phyloP scores from a whole-genome alignment of 1,284 basidiomycete species.

The Malassezia pachydermatis region DNA sequence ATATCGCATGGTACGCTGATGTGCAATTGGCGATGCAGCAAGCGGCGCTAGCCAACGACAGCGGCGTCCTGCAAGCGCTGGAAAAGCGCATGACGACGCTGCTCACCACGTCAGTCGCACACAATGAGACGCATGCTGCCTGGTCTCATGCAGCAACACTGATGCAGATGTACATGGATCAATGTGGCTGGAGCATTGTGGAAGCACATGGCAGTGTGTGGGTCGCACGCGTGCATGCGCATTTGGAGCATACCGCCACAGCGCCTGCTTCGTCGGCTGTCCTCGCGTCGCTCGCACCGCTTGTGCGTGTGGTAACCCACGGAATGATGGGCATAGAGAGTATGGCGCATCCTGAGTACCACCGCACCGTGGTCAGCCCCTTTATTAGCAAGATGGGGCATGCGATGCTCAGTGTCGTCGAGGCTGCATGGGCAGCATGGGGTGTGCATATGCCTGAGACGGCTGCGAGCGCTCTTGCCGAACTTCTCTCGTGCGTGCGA shows the following conservation, averaged over 20 bases:
- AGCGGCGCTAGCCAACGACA: not conserved
- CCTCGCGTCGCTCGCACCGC: not conserved
- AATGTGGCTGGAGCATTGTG: conserved; percentile 6
- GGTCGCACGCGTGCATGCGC: conserved; percentile 15
- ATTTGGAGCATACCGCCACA: conserved; percentile 1
- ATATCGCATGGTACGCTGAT: too few relatives aligned
- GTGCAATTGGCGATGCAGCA: not conserved
- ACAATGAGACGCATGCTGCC: not conserved
- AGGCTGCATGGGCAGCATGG: conserved; percentile 6
- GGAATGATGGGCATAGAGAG: conserved; percentile 14
- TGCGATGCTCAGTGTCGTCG: not conserved
- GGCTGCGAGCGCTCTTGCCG: too few relatives aligned
- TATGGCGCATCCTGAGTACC: conserved; percentile 26
- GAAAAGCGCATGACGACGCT: conserved; percentile 2
- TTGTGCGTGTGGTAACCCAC: conserved; percentile 18
- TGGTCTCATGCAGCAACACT: conserved; percentile 1
- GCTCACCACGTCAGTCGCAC: not conserved
- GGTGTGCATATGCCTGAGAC: not conserved
- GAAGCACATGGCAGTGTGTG: conserved; percentile 21
- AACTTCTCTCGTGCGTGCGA: conserved; percentile 14
- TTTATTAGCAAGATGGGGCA: conserved; percentile 20
- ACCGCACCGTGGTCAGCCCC: conserved; percentile 28
- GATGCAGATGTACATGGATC: not conserved
- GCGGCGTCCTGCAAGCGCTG: not conserved
- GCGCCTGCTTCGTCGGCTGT: conserved; percentile 3